Base-by-base conservation (phyloP, 352 stramenopile species). In the Phytophthora foliorum region DNA sequence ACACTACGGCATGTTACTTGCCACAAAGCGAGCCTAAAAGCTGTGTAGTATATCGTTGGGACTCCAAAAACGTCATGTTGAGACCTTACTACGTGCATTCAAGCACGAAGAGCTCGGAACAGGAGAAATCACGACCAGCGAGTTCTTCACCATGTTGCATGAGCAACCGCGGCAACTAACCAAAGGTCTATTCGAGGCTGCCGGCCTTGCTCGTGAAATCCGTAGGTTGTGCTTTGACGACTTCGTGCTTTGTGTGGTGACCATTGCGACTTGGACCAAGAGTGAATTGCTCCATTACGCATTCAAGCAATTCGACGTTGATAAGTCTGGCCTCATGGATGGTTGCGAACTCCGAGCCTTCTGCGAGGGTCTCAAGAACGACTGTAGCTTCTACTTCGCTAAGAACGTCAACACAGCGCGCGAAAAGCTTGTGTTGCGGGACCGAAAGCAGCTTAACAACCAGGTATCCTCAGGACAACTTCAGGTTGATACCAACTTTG, bases 301-400 rank as follows among this genome's bases (percentile, higher is more conserved):
- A 19, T 92, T 92, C 67, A 78, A 70, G 13, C 67, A 91, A n/a
- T 92, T 90, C 39, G 84, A 92, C 52, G 70, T 79, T 14, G 84
- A 92, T 45, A 74, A 78, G 5, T 92, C 84, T 4, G 84, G 84
- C 1, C 75, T 80, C 34, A 89, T 92, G 80, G 81, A 91, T 56
- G 72, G 65, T 41, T 73, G 58, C 11, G 83, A 91, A 48, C 66
- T 91, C 27, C 49, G 69, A 5, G 67, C 69, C 0, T 91, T 92
- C 50, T 90, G 78, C 50, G 77, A 81, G 14, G 81, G 81, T 31
- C 61, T 90, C 14, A 85, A 84, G 32, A 84, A 75, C 38, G 65
- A 75, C 14, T 72, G 72, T 25, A 87, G 86, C 44, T 90, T 81
- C 50, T 92, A 89, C 64, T 92, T 90, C 51, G 69, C 68, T 22